Conservation (phyloP, 495 filamentous ascomycete species). For the Penicillium chermesinum region DNA sequence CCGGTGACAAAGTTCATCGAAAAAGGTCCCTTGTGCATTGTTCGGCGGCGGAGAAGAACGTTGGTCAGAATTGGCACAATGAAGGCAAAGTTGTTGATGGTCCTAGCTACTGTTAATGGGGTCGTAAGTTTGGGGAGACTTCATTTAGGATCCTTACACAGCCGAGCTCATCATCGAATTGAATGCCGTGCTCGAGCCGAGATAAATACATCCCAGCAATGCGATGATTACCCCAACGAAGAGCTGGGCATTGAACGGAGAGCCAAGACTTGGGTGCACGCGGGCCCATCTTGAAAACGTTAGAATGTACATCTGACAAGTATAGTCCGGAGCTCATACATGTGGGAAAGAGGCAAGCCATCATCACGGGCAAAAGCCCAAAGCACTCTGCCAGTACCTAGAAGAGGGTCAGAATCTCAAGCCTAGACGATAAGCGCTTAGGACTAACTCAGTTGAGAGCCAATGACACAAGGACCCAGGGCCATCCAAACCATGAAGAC, state of each 20-base stretch:
- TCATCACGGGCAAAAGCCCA: slow-evolving; percentile 75
- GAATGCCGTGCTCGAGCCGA: slow-evolving; percentile 67
- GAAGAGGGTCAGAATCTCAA: slow-evolving; percentile 25
- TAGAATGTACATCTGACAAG: neutral
- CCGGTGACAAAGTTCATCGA: slow-evolving; percentile 22
- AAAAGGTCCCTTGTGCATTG: slow-evolving; percentile 34
- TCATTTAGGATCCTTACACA: slow-evolving; percentile 17
- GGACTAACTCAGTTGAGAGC: slow-evolving; percentile 46
- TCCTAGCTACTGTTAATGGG: slow-evolving; percentile 16
- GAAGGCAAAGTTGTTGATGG: slow-evolving; percentile 35
- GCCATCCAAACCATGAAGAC: slow-evolving; percentile 61
- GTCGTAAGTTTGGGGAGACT: neutral
- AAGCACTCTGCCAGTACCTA: slow-evolving; percentile 57
- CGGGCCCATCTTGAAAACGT: slow-evolving; percentile 20
- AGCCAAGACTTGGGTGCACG: slow-evolving; percentile 19
- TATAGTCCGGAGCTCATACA: slow-evolving; percentile 12
- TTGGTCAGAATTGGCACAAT: slow-evolving; percentile 34
- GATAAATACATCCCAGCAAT: slow-evolving; percentile 62
- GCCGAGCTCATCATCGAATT: slow-evolving; percentile 62
- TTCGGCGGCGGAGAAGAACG: slow-evolving; percentile 26
- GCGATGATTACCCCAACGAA: slow-evolving; percentile 53
- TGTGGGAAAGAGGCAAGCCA: slow-evolving; percentile 30
- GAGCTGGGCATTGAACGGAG: slow-evolving; percentile 58
- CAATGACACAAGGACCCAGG: slow-evolving; percentile 36
- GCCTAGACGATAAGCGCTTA: neutral